Evolutionary conservation across 2,329 filamentous ascomycete species (phyloP).

Genomic region (Diaporthe capsici): DNA sequence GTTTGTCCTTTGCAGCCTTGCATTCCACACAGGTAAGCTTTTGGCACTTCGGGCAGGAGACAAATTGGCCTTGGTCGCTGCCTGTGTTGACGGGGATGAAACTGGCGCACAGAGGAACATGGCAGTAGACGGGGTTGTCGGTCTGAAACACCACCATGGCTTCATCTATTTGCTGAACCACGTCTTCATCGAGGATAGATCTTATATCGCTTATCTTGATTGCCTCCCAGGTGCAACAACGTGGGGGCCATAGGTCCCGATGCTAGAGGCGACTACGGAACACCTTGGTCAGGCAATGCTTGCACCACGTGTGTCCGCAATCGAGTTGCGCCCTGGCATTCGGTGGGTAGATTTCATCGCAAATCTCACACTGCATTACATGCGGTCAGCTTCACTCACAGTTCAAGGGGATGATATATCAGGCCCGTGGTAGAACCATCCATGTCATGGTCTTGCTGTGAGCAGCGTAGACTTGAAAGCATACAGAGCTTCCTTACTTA

Average conservation of each 20-base stretch:
- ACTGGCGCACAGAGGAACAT: not conserved
- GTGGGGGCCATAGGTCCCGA: not conserved
- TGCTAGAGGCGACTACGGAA: rapidly evolving
- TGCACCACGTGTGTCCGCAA: not conserved
- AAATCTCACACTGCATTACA: not conserved
- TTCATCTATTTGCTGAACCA: not conserved
- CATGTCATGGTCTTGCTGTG: not conserved
- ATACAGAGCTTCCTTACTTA: not conserved
- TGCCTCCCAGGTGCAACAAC: not conserved
- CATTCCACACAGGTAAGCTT: not conserved
- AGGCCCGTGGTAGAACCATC: not conserved
- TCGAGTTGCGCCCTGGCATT: not conserved
- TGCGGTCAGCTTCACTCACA: not conserved
- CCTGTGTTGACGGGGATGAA: not conserved
- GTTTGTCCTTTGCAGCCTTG: not conserved
- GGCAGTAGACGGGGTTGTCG: not conserved
- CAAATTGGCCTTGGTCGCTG: not conserved
- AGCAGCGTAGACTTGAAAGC: not conserved
- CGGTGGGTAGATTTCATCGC: not conserved
- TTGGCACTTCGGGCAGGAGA: not conserved
- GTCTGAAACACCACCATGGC: not conserved
- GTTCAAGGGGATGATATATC: rapidly evolving
- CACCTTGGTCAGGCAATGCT: not conserved
- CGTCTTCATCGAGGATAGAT: not conserved
- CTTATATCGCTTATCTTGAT: not conserved